phyloP scores from a whole-genome alignment of 441 rosid genomes.

The Bocquillonia castaneifolia region DNA sequence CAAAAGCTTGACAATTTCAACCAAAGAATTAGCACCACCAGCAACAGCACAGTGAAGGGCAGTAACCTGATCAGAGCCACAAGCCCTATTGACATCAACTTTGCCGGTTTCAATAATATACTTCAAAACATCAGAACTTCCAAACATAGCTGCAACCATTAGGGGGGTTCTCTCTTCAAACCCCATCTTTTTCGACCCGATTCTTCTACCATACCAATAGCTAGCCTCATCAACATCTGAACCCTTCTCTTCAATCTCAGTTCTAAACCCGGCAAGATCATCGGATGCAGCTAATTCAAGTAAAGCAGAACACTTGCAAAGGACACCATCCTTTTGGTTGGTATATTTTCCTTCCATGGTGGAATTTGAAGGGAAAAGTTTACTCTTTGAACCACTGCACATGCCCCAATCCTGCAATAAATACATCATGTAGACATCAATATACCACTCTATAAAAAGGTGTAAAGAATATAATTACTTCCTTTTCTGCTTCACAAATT shows the following conservation, averaged over 20 bases:
- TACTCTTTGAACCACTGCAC: slow-evolving; percentile 47
- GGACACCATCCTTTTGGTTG: slow-evolving; percentile 28
- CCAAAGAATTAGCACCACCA: slow-evolving; percentile 48
- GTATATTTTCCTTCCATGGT: slow-evolving; percentile 44
- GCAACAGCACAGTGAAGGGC: slow-evolving; percentile 89
- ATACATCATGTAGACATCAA: slow-evolving; percentile 4
- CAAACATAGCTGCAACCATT: slow-evolving; percentile 76
- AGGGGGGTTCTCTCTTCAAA: slow-evolving; percentile 75
- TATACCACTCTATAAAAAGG: background rate
- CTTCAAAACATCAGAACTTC: slow-evolving; percentile 54
- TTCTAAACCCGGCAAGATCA: slow-evolving; percentile 49
- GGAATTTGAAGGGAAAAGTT: slow-evolving; percentile 30
- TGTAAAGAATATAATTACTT: background rate
- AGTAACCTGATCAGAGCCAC: slow-evolving; percentile 62
- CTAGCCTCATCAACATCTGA: slow-evolving; percentile 48
- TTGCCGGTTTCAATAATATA: slow-evolving; percentile 47
- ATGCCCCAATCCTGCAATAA: slow-evolving; percentile 45
- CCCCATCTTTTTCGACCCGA: slow-evolving; percentile 79
- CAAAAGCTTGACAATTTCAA: slow-evolving; percentile 58
- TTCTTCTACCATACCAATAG: slow-evolving; percentile 69
- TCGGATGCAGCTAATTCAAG: slow-evolving; percentile 77
- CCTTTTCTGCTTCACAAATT: too few species aligned
- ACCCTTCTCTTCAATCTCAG: slow-evolving; percentile 48
- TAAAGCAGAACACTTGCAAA: slow-evolving; percentile 38
- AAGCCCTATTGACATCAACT: slow-evolving; percentile 56